Percentiles rank a stretch among this genome's conserved stretches.
phyloP scores from a whole-genome alignment of 2,329 filamentous ascomycete species.

The Cladosporium sp. region DNA sequence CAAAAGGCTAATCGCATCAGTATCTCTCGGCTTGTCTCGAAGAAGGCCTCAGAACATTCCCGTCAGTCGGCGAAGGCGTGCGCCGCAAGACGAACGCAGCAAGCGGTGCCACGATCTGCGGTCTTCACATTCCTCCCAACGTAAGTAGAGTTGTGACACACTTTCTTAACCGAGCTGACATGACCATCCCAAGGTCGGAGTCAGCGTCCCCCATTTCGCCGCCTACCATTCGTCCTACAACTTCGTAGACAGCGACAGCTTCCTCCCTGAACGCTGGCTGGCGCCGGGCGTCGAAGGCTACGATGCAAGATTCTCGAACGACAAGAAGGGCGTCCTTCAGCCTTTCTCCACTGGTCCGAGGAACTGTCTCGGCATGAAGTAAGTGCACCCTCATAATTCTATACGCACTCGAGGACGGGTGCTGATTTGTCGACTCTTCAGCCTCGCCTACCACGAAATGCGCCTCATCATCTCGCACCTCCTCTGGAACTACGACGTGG shows the following conservation, averaged over 20 bases:
- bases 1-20: slow-evolving; percentile 13
- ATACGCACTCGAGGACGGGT: too few relatives aligned
- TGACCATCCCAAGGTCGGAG: not conserved
- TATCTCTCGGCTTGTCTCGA: slow-evolving; percentile 50
- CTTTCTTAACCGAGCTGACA: not conserved
- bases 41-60: slow-evolving; percentile 49
- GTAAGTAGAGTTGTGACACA: not conserved
- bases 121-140: slow-evolving; percentile 29
- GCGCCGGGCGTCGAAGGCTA: slow-evolving; percentile 24
- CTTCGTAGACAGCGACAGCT: slow-evolving; percentile 31
- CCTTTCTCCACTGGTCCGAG: slow-evolving; percentile 39
- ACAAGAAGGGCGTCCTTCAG: slow-evolving; percentile 32
- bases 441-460: slow-evolving; percentile 39
- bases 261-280: slow-evolving; percentile 44
- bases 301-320: slow-evolving; percentile 21
- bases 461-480: slow-evolving; percentile 40
- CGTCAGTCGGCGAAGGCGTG: slow-evolving; percentile 38
- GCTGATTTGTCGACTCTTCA: not conserved
- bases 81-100: slow-evolving; percentile 22
- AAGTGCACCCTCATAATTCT: not conserved
- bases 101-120: slow-evolving; percentile 31
- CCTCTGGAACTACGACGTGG: slow-evolving; percentile 41
- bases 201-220: slow-evolving; percentile 25
- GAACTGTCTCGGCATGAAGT: slow-evolving; percentile 39
- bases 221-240: slow-evolving; percentile 32